Conservation (phyloP, 345 rosid genomes). For the Sisymbrium altissimum region DNA sequence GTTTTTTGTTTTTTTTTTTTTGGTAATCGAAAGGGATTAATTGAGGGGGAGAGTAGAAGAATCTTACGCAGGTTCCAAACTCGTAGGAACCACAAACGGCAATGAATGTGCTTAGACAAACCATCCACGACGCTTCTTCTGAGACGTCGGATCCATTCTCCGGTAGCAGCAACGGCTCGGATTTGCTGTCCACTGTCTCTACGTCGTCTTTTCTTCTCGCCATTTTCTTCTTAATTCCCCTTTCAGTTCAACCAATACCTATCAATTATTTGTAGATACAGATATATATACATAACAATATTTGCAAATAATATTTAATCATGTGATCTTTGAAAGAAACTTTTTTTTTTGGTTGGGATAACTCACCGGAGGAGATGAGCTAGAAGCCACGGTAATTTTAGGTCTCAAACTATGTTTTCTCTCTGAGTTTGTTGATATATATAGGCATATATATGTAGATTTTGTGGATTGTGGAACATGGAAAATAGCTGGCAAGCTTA, state of each 20-base stretch:
- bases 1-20: too few species aligned
- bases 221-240: constrained; percentile 17
- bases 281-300: background rate
- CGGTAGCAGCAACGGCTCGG: constrained; percentile 39
- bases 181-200: constrained; percentile 7
- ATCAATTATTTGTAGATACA: background rate
- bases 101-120: constrained; percentile 45
- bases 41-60: background rate
- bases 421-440: constrained; percentile 2
- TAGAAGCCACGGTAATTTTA: constrained; percentile 7
- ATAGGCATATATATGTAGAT: too few species aligned
- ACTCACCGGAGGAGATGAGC: constrained; percentile 6
- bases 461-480: constrained; percentile 2
- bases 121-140: constrained; percentile 40
- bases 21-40: background rate
- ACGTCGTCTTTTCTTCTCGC: constrained; percentile 5
- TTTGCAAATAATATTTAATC: background rate
- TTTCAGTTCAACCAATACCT: constrained; percentile 1
- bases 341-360: background rate
- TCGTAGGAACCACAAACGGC: constrained; percentile 56
- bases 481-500: background rate
- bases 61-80: constrained; percentile 52
- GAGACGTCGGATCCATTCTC: constrained; percentile 13
- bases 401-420: constrained; percentile 10
- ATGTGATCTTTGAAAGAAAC: background rate